A percentile compares a stretch with the other conserved stretches of the same genome.
phyloP scores from a whole-genome alignment of 2,329 filamentous ascomycete genomes.

The Camptophora hylomeconis region DNA sequence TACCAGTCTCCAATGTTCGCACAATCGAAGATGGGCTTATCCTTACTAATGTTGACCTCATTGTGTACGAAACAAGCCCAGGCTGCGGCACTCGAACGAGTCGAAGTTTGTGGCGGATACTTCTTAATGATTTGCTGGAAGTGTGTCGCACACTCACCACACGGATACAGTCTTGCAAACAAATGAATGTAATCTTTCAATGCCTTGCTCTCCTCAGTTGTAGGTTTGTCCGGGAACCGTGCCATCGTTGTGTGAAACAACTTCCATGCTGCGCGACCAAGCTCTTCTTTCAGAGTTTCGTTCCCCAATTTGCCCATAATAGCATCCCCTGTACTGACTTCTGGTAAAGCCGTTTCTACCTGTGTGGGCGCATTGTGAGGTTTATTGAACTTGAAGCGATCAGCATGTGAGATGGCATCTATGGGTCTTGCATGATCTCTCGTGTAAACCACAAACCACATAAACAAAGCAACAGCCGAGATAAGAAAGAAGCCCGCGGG shows the following conservation, averaged over 20 bases:
- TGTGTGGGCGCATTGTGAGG: constrained; percentile 7
- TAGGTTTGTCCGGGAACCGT: constrained; percentile 50
- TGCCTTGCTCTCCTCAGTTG: constrained; percentile 45
- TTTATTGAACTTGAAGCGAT: constrained; percentile 8
- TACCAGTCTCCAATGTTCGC: constrained; percentile 53
- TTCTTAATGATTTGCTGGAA: constrained; percentile 48
- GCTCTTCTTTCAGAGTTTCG: constrained; percentile 42
- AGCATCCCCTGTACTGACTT: constrained; percentile 29
- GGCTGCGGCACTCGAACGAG: constrained; percentile 47
- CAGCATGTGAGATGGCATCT: constrained; percentile 6
- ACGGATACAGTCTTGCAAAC: constrained; percentile 53
- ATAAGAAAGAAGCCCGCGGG: constrained; percentile 17
- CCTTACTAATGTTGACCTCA: constrained; percentile 48
- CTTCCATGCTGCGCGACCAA: constrained; percentile 53
- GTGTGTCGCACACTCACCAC: constrained; percentile 53
- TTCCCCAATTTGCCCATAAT: constrained; percentile 36
- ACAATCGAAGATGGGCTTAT: constrained; percentile 51
- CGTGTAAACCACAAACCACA: constrained; percentile 18
- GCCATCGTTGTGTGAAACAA: constrained; percentile 55
- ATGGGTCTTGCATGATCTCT: constrained; percentile 11
- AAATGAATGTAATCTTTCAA: constrained; percentile 49
- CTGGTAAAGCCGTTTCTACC: constrained; percentile 8
- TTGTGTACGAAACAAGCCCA: constrained; percentile 58
- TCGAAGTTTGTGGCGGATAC: constrained; percentile 52
- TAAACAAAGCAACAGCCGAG: constrained; percentile 17